These are phyloP conservation scores for Saprolegnia parasitica DNA, from an alignment of 352 stramenopile genomes.

Conservation along the genomic window DNA sequence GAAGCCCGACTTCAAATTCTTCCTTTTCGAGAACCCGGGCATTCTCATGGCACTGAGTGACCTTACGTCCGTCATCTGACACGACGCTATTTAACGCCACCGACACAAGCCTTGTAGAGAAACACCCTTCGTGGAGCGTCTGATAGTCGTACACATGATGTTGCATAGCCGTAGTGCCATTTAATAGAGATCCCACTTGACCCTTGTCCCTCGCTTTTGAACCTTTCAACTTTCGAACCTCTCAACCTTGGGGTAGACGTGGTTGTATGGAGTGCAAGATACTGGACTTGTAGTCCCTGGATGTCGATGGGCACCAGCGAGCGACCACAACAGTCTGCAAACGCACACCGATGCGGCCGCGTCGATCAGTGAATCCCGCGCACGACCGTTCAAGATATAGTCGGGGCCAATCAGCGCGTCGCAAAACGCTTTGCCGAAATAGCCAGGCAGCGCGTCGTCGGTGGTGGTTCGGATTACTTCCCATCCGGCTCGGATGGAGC, in stretches of 20 bases:
- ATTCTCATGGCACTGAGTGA: slow-evolving; percentile 70
- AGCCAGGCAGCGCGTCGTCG: neutral
- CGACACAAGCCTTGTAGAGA: neutral
- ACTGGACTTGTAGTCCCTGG: no score
- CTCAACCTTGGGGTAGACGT: no score
- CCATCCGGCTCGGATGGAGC: slow-evolving; percentile 3
- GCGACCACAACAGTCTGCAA: no score
- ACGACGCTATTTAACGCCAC: slow-evolving; percentile 1
- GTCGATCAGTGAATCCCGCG: no score
- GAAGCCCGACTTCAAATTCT: slow-evolving; percentile 64
- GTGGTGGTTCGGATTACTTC: neutral
- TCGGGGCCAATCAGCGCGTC: neutral
- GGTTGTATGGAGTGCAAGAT: no score
- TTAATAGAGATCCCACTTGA: no score
- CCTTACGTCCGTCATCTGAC: slow-evolving; percentile 45
- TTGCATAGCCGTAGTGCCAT: neutral
- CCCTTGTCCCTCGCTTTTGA: no score
- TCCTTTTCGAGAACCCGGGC: slow-evolving; percentile 67
- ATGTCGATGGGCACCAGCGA: no score
- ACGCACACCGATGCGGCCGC: no score
- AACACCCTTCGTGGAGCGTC: neutral
- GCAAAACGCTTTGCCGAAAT: neutral
- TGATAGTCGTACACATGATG: neutral
- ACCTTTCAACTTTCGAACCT: no score
- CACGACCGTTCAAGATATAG: neutral